A percentile compares a stretch with the other conserved stretches of the same genome.
These are phyloP conservation scores for Scheffersomyces lignosus DNA, from an alignment of 805 yeast genomes.

Conservation along the genomic window DNA sequence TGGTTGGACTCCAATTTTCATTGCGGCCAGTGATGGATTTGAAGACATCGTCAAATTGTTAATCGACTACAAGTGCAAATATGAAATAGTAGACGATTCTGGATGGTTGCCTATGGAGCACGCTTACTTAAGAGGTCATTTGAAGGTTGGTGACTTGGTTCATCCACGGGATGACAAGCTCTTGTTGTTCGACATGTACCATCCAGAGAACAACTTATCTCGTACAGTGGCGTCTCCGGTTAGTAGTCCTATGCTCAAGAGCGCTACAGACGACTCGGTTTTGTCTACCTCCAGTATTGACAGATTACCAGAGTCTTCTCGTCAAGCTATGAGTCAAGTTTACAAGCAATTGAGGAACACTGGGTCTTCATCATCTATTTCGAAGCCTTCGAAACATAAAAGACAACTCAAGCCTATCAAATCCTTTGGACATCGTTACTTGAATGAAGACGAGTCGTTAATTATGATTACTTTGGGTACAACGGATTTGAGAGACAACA, in stretches of 20 bases:
- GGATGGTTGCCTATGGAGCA: constrained; percentile 99
- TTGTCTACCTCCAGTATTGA: constrained; percentile 34
- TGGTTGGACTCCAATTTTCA: constrained; percentile 94
- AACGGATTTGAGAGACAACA: constrained; percentile 65
- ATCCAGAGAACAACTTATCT: constrained; percentile 32
- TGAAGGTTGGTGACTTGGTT: constrained; percentile 63
- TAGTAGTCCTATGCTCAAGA: constrained; percentile 9
- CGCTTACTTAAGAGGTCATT: constrained; percentile 86
- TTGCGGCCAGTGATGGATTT: constrained; percentile 86
- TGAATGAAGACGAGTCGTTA: constrained; percentile 63
- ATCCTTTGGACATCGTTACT: constrained; percentile 81
- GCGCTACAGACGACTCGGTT: constrained; percentile 4
- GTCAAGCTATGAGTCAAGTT: constrained; percentile 34
- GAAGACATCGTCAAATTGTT: constrained; percentile 55
- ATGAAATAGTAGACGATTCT: constrained; percentile 65
- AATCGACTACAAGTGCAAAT: constrained; percentile 52
- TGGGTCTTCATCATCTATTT: constrained; percentile 17
- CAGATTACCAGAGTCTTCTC: constrained; percentile 34
- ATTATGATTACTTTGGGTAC: constrained; percentile 85
- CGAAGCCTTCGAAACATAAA: constrained; percentile 15
- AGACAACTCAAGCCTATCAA: constrained; percentile 55
- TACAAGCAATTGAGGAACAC: constrained; percentile 39
- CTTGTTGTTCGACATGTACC: constrained; percentile 37
- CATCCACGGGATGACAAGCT: constrained; percentile 44
- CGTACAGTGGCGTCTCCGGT: constrained; percentile 11